Base-by-base conservation (phyloP, 139 green algal genomes). In the Closterium sp. region DNA sequence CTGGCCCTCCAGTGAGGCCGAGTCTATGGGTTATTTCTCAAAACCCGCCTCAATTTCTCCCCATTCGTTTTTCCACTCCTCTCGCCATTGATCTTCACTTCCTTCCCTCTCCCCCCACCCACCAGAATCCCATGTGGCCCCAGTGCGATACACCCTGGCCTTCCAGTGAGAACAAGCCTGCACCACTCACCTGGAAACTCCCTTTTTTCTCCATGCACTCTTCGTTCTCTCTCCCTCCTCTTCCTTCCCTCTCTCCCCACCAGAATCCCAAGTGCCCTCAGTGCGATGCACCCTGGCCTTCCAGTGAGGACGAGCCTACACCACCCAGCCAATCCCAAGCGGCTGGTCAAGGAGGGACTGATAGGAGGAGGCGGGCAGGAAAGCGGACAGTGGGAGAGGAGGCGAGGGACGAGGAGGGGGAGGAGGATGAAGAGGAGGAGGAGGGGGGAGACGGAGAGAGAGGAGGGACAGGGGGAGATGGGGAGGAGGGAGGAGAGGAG, bases 341-440 rank as follows among this genome's bases (percentile, higher is more conserved):
- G 19, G 62, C 29, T 38, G 42, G 27, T 13, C 89, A 17, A 22
- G 31, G 38, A 11, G 38, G 38, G 29, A 42, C n/a, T 6, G 29
- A n/a, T 86, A 42, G 22, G 89, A 86, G 89, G 73, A 29, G 38
- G 89, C 24, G 17, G 42, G 38, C 22, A 86, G 89, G 24, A 29
- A 31, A 31, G 29, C 31, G 27, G 89, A 90, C 17, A 91, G 32
- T 21, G 89, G 19, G 89, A 87, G 38, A 87, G 89, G 89, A 89
- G 42, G 31, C 5, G 31, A 30, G 17, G 30, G 89, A n/a, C n/a
- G 38, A 42, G 24, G 89, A 29, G 1, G 10, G 31, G 42, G 38
- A 87, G 45, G 89, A 86, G 42, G 11, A 27, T 89, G 13, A 45
- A 27, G n/a, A n/a, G 84, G 89, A 31, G 10, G 17, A 22, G 13